Evolutionary conservation across 1,284 basidiomycete species (phyloP), one percentile per base, ranked within the genome.

Genomic region (Schizophyllum commune): DNA sequence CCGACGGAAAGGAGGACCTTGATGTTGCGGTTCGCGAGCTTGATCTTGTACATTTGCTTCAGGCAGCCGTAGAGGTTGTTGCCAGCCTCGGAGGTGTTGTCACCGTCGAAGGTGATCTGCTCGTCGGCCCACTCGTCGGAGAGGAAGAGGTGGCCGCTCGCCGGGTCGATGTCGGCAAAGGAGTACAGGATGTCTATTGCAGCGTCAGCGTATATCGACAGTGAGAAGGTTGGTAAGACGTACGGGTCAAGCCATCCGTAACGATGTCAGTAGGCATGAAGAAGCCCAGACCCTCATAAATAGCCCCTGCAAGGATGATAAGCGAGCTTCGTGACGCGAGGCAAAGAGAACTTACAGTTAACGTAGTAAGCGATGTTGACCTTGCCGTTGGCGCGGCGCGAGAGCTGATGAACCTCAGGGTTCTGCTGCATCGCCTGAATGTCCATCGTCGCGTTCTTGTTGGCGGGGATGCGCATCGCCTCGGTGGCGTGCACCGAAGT

Each of bases 11-110:
- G 77, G 39, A 92, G 73, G 11, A 92, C 85, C 70, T 93, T 92
- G 60, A 93, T 71, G 69, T 91, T 87, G 51, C 91, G 80, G 69
- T 92, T 82, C 62, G 79, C 71, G 65, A 92, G 77, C 76, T 96
- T 96, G 65, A 92, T 70, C 55, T 91, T 77, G 71, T 74, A 79
- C 33, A 94, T 82, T 69, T 93, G 92, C 76, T 95, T 94, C 67
- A 97, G 76, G 74, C 89, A 92, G 4, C 94, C 94, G 67, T 94
- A 94, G 7, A 94, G 75, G 69, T 94, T 92, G 69, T 84, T 89
- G 57, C 85, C 90, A 0, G 75, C 63, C 63, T 90, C 80, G 64
- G 72, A 70, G 84, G 83, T 87, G 8, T 82, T 83, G 65, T 88
- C 86, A 2, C 15, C 11, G 19, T 58, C 19, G 54, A 34, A 4